Evolutionary conservation across 192 early-diverging fungal genomes (phyloP).

Genomic region (Allomyces arbusculus): DNA sequence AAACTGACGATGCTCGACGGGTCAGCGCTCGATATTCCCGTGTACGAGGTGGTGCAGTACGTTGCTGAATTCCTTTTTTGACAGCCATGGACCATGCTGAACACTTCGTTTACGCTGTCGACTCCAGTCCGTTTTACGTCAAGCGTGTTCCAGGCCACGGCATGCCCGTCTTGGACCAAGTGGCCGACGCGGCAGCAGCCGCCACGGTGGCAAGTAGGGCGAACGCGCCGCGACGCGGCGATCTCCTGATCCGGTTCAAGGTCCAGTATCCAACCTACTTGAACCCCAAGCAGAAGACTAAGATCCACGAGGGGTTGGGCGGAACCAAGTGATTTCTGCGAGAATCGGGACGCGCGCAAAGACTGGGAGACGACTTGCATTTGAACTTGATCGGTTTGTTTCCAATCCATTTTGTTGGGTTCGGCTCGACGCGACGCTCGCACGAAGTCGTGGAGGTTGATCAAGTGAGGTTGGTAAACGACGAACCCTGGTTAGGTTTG

Average conservation of each 20-base stretch:
- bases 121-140: slow-evolving; percentile 18
- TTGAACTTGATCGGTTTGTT: too few species aligned
- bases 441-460: too few species aligned
- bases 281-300: slow-evolving; percentile 21
- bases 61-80: neutral
- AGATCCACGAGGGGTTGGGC: slow-evolving; percentile 13
- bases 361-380: too few species aligned
- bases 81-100: neutral
- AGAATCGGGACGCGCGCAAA: too few species aligned
- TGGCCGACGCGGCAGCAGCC: slow-evolving; percentile 4
- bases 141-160: slow-evolving; percentile 25
- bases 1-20: slow-evolving; percentile 27
- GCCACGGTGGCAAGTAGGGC: neutral
- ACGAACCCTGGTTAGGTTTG: too few species aligned
- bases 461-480: too few species aligned
- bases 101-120: neutral
- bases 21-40: slow-evolving; percentile 23
- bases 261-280: slow-evolving; percentile 23
- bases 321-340: too few species aligned
- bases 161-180: slow-evolving; percentile 22
- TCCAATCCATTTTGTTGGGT: too few species aligned
- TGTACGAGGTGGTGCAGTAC: slow-evolving; percentile 31
- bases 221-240: slow-evolving; percentile 5
- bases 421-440: too few species aligned
- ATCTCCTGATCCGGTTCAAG: slow-evolving; percentile 21